Percentiles rank a stretch among this genome's conserved stretches.
Conservation (phyloP, 2,329 filamentous ascomycete genomes). For the Cladophialophora yegresii region DNA sequence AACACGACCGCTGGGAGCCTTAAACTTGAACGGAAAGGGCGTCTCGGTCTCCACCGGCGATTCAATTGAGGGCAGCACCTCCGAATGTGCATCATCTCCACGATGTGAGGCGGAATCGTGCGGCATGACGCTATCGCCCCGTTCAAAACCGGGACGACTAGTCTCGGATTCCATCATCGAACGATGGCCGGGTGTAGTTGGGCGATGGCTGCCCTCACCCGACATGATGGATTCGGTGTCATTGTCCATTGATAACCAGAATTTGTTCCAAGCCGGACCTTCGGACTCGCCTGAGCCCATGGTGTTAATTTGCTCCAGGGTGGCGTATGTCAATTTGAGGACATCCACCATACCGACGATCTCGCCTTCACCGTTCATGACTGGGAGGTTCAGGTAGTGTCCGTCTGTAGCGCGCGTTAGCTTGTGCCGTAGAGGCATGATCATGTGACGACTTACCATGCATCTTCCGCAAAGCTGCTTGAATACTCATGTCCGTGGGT, state of each 20-base stretch:
- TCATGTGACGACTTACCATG: conserved; percentile 67
- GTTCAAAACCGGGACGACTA: conserved; percentile 62
- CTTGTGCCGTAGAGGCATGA: background rate
- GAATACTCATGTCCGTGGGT: conserved; percentile 98
- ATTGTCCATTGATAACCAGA: conserved; percentile 94
- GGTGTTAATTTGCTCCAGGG: conserved; percentile 85
- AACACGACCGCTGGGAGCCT: conserved; percentile 90
- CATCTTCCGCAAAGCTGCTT: conserved; percentile 97
- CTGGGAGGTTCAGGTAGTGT: conserved; percentile 95
- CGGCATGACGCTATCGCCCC: conserved; percentile 82
- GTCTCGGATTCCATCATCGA: conserved; percentile 81
- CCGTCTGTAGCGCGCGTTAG: conserved; percentile 64
- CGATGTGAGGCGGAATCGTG: conserved; percentile 94
- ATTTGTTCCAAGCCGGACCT: conserved; percentile 98
- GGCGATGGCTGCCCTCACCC: conserved; percentile 78
- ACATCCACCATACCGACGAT: conserved; percentile 99
- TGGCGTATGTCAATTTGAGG: conserved; percentile 95
- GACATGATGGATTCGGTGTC: conserved; percentile 97
- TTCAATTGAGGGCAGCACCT: conserved; percentile 54
- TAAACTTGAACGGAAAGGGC: conserved; percentile 94
- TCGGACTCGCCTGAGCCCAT: conserved; percentile 88
- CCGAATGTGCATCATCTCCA: conserved; percentile 74
- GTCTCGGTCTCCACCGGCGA: conserved; percentile 66
- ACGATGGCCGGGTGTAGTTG: conserved; percentile 66
- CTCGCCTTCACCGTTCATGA: conserved; percentile 96